A percentile compares a stretch with the other conserved stretches of the same genome.
Evolutionary conservation across 2,329 filamentous ascomycete species (phyloP).

Genomic region (Trichoderma sp.): DNA sequence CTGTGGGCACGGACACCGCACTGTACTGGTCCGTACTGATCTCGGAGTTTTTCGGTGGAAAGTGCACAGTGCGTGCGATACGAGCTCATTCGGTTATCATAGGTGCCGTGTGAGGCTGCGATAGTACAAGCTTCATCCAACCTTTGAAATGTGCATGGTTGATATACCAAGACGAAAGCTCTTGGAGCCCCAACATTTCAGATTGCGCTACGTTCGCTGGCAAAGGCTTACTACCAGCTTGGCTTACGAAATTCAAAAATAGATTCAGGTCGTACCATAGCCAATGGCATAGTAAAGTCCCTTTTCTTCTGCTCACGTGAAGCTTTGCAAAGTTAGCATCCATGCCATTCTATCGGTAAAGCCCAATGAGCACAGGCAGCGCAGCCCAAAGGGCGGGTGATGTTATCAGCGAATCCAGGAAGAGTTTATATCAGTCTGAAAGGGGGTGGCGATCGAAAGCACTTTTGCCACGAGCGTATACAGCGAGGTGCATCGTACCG

Average conservation of each 20-base stretch:
- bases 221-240: slow-evolving; percentile 34
- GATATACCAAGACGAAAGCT: neutral
- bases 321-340: neutral
- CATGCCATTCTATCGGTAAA: neutral
- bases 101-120: neutral
- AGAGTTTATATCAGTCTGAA: neutral
- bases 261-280: neutral
- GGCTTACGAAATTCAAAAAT: neutral
- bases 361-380: neutral
- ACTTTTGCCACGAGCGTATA: neutral
- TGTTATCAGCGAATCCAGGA: neutral
- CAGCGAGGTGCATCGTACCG: neutral
- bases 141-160: neutral
- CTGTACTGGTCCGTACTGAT: slow-evolving; percentile 11
- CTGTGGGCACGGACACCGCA: slow-evolving; percentile 23
- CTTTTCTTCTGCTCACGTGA: neutral
- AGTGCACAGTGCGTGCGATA: neutral
- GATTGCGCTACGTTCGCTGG: neutral
- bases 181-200: neutral
- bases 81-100: neutral
- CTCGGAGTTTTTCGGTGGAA: neutral
- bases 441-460: neutral
- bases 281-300: neutral
- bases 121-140: neutral
- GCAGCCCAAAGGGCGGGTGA: neutral